Evolutionary conservation across 306 rosid species (phyloP).

Genomic region (Corylus americana): DNA sequence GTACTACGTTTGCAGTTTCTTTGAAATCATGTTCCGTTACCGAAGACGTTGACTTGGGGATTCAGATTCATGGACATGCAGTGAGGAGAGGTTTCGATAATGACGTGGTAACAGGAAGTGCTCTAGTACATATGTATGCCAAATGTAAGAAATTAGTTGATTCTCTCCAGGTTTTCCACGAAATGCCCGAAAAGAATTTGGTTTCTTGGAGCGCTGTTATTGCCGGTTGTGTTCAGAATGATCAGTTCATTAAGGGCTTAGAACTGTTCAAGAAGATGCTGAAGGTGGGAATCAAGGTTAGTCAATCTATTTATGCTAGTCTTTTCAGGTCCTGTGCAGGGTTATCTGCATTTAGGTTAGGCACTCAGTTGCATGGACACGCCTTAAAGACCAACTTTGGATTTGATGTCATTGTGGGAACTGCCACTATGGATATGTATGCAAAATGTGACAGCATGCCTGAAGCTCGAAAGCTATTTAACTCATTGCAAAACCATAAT

Average conservation of each 20-base stretch:
- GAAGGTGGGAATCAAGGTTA: conserved; percentile 59
- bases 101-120: conserved; percentile 72
- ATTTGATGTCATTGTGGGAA: conserved; percentile 68
- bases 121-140: conserved; percentile 77
- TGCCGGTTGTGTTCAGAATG: conserved; percentile 81
- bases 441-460: conserved; percentile 63
- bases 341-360: conserved; percentile 56
- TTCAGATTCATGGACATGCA: conserved; percentile 66
- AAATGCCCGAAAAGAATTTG: conserved; percentile 63
- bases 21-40: conserved; percentile 60
- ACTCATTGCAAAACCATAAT: conserved; percentile 46
- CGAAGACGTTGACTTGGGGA: conserved; percentile 58
- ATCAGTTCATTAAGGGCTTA: conserved; percentile 51
- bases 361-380: conserved; percentile 76
- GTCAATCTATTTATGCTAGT: conserved; percentile 87
- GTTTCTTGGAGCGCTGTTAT: conserved; percentile 81
- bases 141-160: conserved; percentile 53
- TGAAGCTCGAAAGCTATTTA: conserved; percentile 68
- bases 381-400: conserved; percentile 62
- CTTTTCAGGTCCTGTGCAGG: conserved; percentile 82
- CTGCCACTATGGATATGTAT: conserved; percentile 90
- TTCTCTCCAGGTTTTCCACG: conserved; percentile 53
- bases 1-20: conserved; percentile 58
- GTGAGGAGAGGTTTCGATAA: conserved; percentile 57
- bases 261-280: conserved; percentile 67